Conservation (phyloP, 805 yeast species). For the Starmerella asiatica region DNA sequence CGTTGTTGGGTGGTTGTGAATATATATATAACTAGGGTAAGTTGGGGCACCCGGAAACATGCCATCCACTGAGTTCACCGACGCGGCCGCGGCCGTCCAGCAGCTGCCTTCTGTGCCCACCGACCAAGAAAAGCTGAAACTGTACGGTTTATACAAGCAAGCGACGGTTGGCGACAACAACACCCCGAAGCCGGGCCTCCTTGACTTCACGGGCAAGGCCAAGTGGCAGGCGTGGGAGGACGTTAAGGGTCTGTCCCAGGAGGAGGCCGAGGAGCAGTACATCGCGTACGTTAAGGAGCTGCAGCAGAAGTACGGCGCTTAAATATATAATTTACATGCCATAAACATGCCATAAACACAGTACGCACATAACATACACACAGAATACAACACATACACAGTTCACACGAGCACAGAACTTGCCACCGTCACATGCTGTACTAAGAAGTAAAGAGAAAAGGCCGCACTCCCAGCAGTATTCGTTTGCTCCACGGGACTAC, state of each 20-base stretch:
- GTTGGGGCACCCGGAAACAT: too few relatives aligned
- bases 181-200: constrained; percentile 77
- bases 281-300: constrained; percentile 27
- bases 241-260: constrained; percentile 67
- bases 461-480: too few relatives aligned
- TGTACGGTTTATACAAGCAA: constrained; percentile 91
- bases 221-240: constrained; percentile 97
- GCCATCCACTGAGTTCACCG: constrained; percentile 30
- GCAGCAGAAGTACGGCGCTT: constrained; percentile 15
- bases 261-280: constrained; percentile 74
- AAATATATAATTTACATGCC: background rate
- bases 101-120: constrained; percentile 60
- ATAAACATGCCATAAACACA: too few relatives aligned
- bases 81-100: constrained; percentile 63
- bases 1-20: too few relatives aligned
- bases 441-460: too few relatives aligned
- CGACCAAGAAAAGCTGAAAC: constrained; percentile 72
- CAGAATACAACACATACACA: too few relatives aligned
- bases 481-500: too few relatives aligned
- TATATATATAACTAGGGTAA: too few relatives aligned
- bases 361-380: too few relatives aligned
- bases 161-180: constrained; percentile 92
- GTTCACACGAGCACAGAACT: too few relatives aligned
- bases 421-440: too few relatives aligned
- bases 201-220: constrained; percentile 88